Evolutionary conservation across 352 stramenopile genomes (phyloP), one percentile per base, ranked within the genome.

Genomic region (Phytopythium chamaehyphon): DNA sequence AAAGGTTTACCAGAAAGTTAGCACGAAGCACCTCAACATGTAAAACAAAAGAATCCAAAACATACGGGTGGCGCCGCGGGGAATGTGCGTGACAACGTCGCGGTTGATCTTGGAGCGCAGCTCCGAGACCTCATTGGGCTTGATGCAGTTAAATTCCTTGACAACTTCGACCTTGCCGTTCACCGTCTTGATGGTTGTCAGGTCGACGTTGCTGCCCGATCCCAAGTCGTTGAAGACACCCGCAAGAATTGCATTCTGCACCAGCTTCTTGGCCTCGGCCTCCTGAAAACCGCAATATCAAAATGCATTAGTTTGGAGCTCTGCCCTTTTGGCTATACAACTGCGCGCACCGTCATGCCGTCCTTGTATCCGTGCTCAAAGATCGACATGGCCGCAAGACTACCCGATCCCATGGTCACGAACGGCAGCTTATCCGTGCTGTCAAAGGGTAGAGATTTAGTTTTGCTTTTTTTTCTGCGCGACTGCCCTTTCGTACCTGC

Each of bases 221-320:
- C 97, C 96, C 35, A 99, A 71, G 73, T 99, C 96, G 73, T 99
- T 99, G 69, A 98, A 99, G 59, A 99, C 90, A 71, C 97, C 96
- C 1, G 96, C 95, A 18, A 96, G 60, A 60, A 99, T 99, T 9
- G 96, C 90, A 21, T 98, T 74, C 59, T 98, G 84, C 37, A 99
- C 96, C 46, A 99, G 73, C 48, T 90, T 83, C 54, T 98, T 93
- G n/a, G 96, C 97, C 52, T 98, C 94, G 1, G 80, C 90, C 68
- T 99, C 96, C 75, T 86, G 31, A 61, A 52, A 49, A 21, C 0
- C 23, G 12, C 40, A 28, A 50, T 2, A 5, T 46, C 26, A n/a
- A 12, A 11, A 36, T 19, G 21, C n/a, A 16, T 45, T 19, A 59
- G 12, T 61, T 36, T 51, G 15, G 15, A 19, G 4, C 21, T 51